Evolutionary conservation across 306 rosid genomes (phyloP).

Genomic region (Castanea mollissima): DNA sequence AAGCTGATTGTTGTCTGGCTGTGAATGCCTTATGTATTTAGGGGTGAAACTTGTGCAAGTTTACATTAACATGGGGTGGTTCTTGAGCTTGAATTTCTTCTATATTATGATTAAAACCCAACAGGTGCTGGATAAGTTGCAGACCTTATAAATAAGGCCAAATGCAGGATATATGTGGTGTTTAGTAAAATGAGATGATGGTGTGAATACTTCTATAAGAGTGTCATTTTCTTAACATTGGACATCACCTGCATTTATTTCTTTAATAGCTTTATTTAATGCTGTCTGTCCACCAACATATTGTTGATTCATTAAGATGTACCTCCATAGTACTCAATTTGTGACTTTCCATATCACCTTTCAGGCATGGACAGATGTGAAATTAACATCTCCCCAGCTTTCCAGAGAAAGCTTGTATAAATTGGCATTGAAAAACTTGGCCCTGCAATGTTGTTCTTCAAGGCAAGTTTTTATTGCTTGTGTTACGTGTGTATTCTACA

Average conservation of each 20-base stretch:
- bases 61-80: not conserved
- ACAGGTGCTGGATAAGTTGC: not conserved
- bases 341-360: not conserved
- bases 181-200: not conserved
- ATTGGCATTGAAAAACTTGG: conserved; percentile 52
- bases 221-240: not conserved
- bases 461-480: conserved; percentile 40
- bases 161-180: not conserved
- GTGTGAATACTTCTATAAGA: not conserved
- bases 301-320: not conserved
- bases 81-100: not conserved
- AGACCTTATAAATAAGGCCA: not conserved
- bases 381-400: conserved; percentile 87
- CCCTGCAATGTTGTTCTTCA: conserved; percentile 56
- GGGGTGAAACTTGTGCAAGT: not conserved
- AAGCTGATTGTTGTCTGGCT: not conserved
- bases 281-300: not conserved
- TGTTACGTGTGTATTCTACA: not conserved
- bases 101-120: not conserved
- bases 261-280: not conserved
- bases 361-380: conserved; percentile 88
- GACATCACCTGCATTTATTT: not conserved
- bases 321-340: not conserved
- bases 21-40: not conserved
- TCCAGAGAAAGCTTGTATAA: conserved; percentile 72